A percentile compares a stretch with the other conserved stretches of the same genome.
Conservation (phyloP, 176 grass and related monocot genomes). For the bread wheat (Triticum aestivum) region IWGSC_CS_RefSeq_v2.1 NC_057800.1:688731537-688732036, state of each 20-base stretch:
- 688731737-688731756: slow-evolving; percentile 33
- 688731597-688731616: slow-evolving; percentile 47
- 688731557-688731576: slow-evolving; percentile 48
- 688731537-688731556: slow-evolving; percentile 41
- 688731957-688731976: slow-evolving; percentile 44
- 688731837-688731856: slow-evolving; percentile 50
- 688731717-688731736: slow-evolving; percentile 61
- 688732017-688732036: slow-evolving; percentile 47
- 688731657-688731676: slow-evolving; percentile 42
- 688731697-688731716: slow-evolving; percentile 63
- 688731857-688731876: slow-evolving; percentile 35
- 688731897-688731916: slow-evolving; percentile 67
- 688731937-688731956: slow-evolving; percentile 53
- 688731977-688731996: not conserved
- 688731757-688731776: slow-evolving; percentile 45
- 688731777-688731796: slow-evolving; percentile 42
- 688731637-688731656: slow-evolving; percentile 49
- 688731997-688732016: slow-evolving; percentile 32
- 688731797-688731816: slow-evolving; percentile 51
- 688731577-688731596: slow-evolving; percentile 51
- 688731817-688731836: slow-evolving; percentile 49
- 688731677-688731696: slow-evolving; percentile 29
- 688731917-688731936: slow-evolving; percentile 58
- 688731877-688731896: slow-evolving; percentile 34
- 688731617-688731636: slow-evolving; percentile 35